These are phyloP conservation scores for Macrocybe gigantea DNA, from an alignment of 768 basidiomycete species.

Conservation along the genomic window DNA sequence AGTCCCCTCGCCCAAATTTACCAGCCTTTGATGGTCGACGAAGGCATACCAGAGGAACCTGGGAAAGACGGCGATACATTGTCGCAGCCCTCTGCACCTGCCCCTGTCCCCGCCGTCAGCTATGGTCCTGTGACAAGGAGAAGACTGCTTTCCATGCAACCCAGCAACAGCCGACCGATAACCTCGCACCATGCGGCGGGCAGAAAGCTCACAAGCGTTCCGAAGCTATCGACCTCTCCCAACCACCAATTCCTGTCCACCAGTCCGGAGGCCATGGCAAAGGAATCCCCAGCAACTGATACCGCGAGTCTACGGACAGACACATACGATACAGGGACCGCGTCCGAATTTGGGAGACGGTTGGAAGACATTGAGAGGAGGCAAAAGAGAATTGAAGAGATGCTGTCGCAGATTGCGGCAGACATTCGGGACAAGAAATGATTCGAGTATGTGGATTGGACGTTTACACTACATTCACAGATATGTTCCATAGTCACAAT, in stretches of 20 bases:
- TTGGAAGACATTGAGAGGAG: constrained; percentile 34
- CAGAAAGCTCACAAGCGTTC: constrained; percentile 17
- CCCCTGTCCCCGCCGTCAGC: constrained; percentile 21
- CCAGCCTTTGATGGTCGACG: constrained; percentile 58
- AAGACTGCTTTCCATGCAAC: constrained; percentile 32
- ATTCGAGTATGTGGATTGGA: no score
- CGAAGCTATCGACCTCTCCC: constrained; percentile 12
- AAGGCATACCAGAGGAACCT: constrained; percentile 29
- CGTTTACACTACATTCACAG: no score
- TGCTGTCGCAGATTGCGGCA: constrained; percentile 32
- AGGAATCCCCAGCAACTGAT: constrained; percentile 13
- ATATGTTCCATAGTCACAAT: no score
- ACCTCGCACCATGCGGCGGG: constrained; percentile 12
- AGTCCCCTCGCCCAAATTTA: constrained; percentile 76
- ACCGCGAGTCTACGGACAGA: constrained; percentile 1
- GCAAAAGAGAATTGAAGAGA: constrained; percentile 40
- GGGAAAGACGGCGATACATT: neutral
- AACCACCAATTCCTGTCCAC: constrained; percentile 10
- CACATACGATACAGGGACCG: neutral
- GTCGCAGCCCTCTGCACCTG: constrained; percentile 6
- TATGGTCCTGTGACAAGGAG: constrained; percentile 40
- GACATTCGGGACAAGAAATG: constrained; percentile 11
- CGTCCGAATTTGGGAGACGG: constrained; percentile 9
- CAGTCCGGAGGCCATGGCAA: constrained; percentile 17
- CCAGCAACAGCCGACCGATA: constrained; percentile 11